These are phyloP conservation scores for Amaranthus tricolor DNA, from an alignment of 179 eudicot genomes.

Conservation along the genomic window DNA sequence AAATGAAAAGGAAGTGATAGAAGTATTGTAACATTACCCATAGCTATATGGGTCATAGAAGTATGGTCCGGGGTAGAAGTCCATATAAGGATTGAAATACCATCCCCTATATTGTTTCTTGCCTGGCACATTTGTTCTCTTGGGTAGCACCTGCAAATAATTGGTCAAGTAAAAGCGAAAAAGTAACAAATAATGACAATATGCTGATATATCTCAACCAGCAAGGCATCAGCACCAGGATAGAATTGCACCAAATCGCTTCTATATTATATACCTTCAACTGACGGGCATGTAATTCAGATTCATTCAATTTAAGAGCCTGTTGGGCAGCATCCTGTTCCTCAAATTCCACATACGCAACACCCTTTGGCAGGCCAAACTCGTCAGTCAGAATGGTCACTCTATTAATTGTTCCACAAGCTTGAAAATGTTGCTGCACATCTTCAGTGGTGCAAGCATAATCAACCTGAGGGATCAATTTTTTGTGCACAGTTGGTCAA, in stretches of 20 bases:
- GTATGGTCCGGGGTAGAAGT: constrained; percentile 35
- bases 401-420: constrained; percentile 91
- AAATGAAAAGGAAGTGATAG: no score
- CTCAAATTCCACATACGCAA: constrained; percentile 88
- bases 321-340: constrained; percentile 85
- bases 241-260: neutral
- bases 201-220: neutral
- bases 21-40: constrained; percentile 25
- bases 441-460: constrained; percentile 98
- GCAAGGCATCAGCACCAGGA: neutral
- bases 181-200: neutral
- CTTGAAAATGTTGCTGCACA: constrained; percentile 97
- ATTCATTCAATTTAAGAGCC: constrained; percentile 78
- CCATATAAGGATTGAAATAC: constrained; percentile 49
- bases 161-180: neutral
- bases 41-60: constrained; percentile 36
- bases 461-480: constrained; percentile 63
- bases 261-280: constrained; percentile 50
- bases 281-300: constrained; percentile 95
- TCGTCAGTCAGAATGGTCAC: constrained; percentile 91
- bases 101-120: constrained; percentile 69
- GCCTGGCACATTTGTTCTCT: constrained; percentile 84
- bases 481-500: constrained; percentile 5
- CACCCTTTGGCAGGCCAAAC: constrained; percentile 96
- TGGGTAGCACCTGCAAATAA: constrained; percentile 59